Evolutionary conservation across 2,329 filamentous ascomycete genomes (phyloP).

Genomic region (Beauveria sp.): DNA sequence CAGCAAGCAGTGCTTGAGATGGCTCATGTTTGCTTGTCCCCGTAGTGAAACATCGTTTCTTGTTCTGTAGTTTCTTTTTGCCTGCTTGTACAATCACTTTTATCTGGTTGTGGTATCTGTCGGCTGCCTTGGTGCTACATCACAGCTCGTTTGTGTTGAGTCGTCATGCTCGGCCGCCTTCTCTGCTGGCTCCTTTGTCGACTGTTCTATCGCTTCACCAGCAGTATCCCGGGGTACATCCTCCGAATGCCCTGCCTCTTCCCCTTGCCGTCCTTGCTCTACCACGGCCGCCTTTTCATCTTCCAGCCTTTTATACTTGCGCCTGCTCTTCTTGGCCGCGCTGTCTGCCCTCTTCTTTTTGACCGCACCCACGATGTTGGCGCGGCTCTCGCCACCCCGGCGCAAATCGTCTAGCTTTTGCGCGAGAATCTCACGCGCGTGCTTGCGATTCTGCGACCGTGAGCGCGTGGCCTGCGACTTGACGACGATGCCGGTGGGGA

Average conservation of each 20-base stretch:
- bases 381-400: conserved; percentile 63
- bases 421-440: conserved; percentile 70
- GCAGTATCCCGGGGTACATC: not conserved
- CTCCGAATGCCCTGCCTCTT: not conserved
- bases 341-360: conserved; percentile 67
- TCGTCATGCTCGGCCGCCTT: too few relatives aligned
- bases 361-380: conserved; percentile 53
- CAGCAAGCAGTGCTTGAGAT: not conserved
- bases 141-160: not conserved
- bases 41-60: not conserved
- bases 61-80: not conserved
- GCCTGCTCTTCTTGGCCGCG: conserved; percentile 69
- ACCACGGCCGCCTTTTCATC: conserved; percentile 33
- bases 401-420: conserved; percentile 64
- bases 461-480: conserved; percentile 92
- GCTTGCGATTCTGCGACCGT: conserved; percentile 77
- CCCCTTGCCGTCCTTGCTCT: not conserved
- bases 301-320: conserved; percentile 65
- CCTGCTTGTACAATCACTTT: not conserved
- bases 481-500: conserved; percentile 83
- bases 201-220: not conserved
- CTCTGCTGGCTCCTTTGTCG: not conserved
- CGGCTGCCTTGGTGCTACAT: not conserved
- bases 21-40: too few relatives aligned
- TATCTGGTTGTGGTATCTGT: not conserved